Conservation (phyloP, 1,284 basidiomycete species). For the Ganoderma lucidum region DNA sequence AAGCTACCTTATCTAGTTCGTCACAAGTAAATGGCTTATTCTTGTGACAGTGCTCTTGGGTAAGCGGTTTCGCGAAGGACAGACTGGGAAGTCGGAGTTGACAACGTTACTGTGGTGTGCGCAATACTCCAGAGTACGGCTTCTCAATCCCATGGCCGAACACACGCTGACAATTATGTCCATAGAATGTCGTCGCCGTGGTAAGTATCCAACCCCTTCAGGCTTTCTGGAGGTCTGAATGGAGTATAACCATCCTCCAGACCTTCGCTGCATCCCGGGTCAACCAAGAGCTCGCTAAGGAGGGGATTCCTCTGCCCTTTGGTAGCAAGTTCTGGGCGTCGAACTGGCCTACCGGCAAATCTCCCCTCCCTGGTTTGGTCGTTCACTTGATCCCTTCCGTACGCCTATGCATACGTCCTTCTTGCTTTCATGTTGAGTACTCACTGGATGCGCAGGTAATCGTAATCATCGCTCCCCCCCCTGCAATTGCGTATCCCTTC, state of each 20-base stretch:
- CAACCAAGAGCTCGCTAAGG: slow-evolving; percentile 52
- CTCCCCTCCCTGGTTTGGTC: slow-evolving; percentile 67
- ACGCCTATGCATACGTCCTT: slow-evolving; percentile 46
- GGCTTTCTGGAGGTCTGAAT: not conserved
- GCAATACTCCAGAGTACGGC: not conserved
- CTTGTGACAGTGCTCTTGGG: not conserved
- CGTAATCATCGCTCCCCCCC: slow-evolving; percentile 63
- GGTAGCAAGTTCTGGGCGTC: slow-evolving; percentile 73
- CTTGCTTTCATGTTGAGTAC: not conserved
- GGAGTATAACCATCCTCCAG: slow-evolving; percentile 17
- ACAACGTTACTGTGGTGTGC: slow-evolving; percentile 44
- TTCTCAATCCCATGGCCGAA: not conserved
- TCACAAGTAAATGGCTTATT: not conserved
- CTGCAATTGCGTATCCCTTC: slow-evolving; percentile 74
- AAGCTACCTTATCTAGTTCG: not conserved
- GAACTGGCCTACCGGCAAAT: slow-evolving; percentile 68
- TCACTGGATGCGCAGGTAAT: slow-evolving; percentile 48
- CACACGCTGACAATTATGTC: not conserved
- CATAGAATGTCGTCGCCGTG: slow-evolving; percentile 40
- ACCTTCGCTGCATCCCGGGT: slow-evolving; percentile 41
- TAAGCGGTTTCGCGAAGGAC: not conserved
- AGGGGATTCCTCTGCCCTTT: slow-evolving; percentile 60
- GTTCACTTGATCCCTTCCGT: slow-evolving; percentile 64
- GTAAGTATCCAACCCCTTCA: slow-evolving; percentile 27
- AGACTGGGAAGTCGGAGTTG: slow-evolving; percentile 34